Conservation (phyloP, 768 basidiomycete species). For the Paxillus ammoniavirescens region DNA sequence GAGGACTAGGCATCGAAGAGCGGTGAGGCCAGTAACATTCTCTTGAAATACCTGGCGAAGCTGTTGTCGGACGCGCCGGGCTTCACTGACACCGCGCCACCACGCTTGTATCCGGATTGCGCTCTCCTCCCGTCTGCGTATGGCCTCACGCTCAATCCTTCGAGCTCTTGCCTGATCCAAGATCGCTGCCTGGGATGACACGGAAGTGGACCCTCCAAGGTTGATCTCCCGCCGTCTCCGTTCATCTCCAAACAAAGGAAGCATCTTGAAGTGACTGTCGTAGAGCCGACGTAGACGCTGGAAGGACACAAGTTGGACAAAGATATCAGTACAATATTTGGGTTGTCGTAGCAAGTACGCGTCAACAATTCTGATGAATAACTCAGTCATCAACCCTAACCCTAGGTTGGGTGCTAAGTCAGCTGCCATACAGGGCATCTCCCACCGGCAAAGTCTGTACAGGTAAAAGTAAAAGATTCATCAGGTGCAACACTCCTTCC, state of each 20-base stretch:
- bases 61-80: constrained; percentile 38
- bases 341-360: background rate
- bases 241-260: constrained; percentile 52
- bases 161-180: constrained; percentile 61
- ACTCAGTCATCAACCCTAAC: constrained; percentile 20
- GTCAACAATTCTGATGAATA: background rate
- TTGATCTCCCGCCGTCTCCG: constrained; percentile 64
- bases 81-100: constrained; percentile 58
- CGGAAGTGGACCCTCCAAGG: constrained; percentile 62
- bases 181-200: constrained; percentile 53
- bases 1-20: constrained; percentile 64
- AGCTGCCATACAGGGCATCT: background rate
- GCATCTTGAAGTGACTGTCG: constrained; percentile 19
- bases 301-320: background rate
- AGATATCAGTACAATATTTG: background rate
- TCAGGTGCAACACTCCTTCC: no score
- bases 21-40: constrained; percentile 53
- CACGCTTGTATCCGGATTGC: constrained; percentile 65
- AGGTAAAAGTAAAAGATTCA: no score
- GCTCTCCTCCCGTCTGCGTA: constrained; percentile 53
- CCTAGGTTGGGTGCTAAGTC: constrained; percentile 1
- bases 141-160: constrained; percentile 55
- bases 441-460: no score
- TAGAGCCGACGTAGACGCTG: background rate
- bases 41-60: constrained; percentile 49